A percentile compares a stretch with the other conserved stretches of the same genome.
phyloP scores from a whole-genome alignment of 2,329 filamentous ascomycete genomes.

The Dactylellina leptospora region DNA sequence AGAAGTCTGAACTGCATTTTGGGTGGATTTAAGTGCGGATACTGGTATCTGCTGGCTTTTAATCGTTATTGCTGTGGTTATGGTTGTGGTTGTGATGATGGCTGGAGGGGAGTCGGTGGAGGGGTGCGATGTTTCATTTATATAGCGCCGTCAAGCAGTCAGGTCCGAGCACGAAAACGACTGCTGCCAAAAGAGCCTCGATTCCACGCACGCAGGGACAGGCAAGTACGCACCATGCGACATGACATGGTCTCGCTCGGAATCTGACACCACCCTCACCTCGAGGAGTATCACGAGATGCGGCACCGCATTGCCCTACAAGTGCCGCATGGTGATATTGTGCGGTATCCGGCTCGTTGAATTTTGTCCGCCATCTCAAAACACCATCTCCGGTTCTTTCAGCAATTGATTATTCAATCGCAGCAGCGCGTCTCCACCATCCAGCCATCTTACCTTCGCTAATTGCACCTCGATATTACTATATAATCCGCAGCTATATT shows the following conservation, averaged over 20 bases:
- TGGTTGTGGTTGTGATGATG: conserved; percentile 3
- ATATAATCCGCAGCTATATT: too few relatives aligned
- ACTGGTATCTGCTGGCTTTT: not conserved
- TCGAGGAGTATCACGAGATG: too few relatives aligned
- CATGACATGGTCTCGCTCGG: too few relatives aligned
- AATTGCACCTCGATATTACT: too few relatives aligned
- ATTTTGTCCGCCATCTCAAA: not conserved
- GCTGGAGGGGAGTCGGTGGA: not conserved
- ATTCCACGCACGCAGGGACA: conserved; percentile 7
- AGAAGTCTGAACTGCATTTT: conserved; percentile 48
- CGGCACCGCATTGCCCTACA: not conserved
- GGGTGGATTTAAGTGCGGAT: not conserved
- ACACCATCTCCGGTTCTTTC: not conserved
- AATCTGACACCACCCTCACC: too few relatives aligned
- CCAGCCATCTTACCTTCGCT: too few relatives aligned
- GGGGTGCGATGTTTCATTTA: not conserved
- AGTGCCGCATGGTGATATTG: not conserved
- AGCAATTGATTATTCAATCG: not conserved
- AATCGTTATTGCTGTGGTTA: not conserved
- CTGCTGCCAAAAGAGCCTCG: conserved; percentile 8
- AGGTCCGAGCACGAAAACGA: too few relatives aligned
- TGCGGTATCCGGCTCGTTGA: not conserved
- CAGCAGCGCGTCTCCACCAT: too few relatives aligned
- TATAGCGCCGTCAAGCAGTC: too few relatives aligned
- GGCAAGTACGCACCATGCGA: too few relatives aligned